Base-by-base conservation (phyloP, 2,329 filamentous ascomycete species). In the Aaosphaeria pasadenensis region DNA sequence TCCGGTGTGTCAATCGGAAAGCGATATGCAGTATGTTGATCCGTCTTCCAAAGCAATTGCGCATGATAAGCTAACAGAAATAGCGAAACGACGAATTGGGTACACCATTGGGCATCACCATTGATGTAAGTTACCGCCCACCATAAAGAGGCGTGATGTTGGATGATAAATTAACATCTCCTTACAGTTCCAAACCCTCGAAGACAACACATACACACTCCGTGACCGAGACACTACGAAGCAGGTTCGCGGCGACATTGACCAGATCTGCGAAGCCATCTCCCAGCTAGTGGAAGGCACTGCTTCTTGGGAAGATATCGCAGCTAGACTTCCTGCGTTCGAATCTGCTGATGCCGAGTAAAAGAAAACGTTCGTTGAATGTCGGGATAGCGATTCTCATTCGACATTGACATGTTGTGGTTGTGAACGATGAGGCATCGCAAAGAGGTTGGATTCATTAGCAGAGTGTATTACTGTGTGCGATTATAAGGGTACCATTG, bases 1-100 rank as follows among this genome's bases (percentile, higher is more conserved):
- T 95, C 89, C 11, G 89, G 87, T 30, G 91, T 91, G 52, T 91
- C 86, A 54, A 97, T 97, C 60, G 92, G 92, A 69, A 96, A 95
- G 80, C 87, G 92, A 46, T 97, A 72, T 56, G 59, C 88, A 44
- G 64, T 67, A 59, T 54, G 63, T 24, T 24, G 17, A 24, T 24
- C 17, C 17, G 17, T 24, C 17, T 24, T 24, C 42, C 7, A 28
- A 40, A 17, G 17, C n/a, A 4, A n/a, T 32, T 49, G 4, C 31
- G n/a, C 17, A 44, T 9, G 13, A 4, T 42, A 11, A 43, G 39
- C 60, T 67, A 54, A 66, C 49, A 46, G 35, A 41, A 29, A 29
- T 47, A 68, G 67, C 86, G 94, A 63, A 96, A 96, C 70, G 92
- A 97, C 71, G 92, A 97, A 76, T 82, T 96, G 50, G 94, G 92